Evolutionary conservation across 331 rosid genomes (phyloP).

Genomic region (Erythrophleum ivorense): DNA sequence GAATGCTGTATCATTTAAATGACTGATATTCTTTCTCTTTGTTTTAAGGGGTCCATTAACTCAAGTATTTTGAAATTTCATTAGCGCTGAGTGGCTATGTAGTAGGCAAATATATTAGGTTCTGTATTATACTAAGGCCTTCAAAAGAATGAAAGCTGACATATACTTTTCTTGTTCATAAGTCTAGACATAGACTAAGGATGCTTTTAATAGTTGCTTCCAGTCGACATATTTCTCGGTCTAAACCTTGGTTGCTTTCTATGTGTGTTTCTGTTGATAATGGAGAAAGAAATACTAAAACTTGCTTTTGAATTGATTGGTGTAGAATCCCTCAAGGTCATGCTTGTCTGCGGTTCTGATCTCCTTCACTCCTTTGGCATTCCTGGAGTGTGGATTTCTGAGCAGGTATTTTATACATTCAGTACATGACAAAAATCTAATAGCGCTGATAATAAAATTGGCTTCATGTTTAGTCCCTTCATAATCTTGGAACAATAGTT

Average conservation of each 20-base stretch:
- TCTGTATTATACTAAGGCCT: constrained; percentile 17
- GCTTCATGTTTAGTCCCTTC: constrained; percentile 7
- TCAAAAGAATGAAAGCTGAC: not conserved
- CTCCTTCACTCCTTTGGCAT: constrained; percentile 76
- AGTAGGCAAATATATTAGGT: not conserved
- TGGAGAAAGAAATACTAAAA: constrained; percentile 27
- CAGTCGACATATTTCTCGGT: not conserved
- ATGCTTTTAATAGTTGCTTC: constrained; percentile 20
- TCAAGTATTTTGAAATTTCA: constrained; percentile 17
- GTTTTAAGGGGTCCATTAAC: constrained; percentile 9
- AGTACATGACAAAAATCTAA: not conserved
- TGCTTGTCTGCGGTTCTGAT: constrained; percentile 96
- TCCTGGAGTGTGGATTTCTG: constrained; percentile 80
- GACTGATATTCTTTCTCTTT: not conserved
- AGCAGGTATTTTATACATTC: constrained; percentile 58
- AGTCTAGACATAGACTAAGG: constrained; percentile 1
- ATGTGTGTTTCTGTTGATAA: constrained; percentile 11
- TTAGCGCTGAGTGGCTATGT: constrained; percentile 11
- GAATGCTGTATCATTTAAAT: constrained; percentile 25
- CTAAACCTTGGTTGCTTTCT: constrained; percentile 15
- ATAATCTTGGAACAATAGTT: constrained; percentile 7
- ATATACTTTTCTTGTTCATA: not conserved
- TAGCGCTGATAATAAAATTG: not conserved
- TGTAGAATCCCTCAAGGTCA: constrained; percentile 77
- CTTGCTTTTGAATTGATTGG: constrained; percentile 36